These are phyloP conservation scores for Nannizziopsis barbatae DNA, from an alignment of 2,329 filamentous ascomycete species.

Conservation along the genomic window DNA sequence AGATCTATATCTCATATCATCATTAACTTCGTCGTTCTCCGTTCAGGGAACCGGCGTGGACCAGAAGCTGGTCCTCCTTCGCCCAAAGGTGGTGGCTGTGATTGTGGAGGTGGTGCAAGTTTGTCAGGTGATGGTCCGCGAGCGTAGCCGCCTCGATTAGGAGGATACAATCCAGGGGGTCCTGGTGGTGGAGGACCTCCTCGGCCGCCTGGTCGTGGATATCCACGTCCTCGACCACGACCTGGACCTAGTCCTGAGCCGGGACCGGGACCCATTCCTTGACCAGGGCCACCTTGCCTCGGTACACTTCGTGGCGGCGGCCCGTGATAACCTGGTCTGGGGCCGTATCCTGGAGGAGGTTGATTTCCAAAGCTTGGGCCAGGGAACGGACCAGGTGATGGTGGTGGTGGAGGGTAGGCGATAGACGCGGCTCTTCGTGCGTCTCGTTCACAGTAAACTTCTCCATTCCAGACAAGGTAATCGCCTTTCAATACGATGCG, in stretches of 20 bases:
- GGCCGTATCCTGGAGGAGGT: conserved; percentile 21
- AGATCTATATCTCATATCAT: conserved; percentile 30
- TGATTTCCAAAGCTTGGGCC: conserved; percentile 5
- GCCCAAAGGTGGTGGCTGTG: conserved; percentile 18
- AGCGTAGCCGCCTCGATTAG: background rate
- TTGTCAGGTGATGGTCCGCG: background rate
- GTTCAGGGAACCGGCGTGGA: conserved; percentile 36
- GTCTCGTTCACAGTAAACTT: conserved; percentile 76
- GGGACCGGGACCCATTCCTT: no score
- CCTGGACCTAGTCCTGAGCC: conserved; percentile 11
- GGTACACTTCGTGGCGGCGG: conserved; percentile 13
- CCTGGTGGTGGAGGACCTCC: conserved; percentile 12
- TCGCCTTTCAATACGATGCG: conserved; percentile 62
- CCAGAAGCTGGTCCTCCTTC: conserved; percentile 13
- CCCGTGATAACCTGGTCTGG: conserved; percentile 8
- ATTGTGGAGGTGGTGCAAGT: no score
- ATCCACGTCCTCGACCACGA: background rate
- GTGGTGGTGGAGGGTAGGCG: conserved; percentile 24
- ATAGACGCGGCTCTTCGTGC: conserved; percentile 49
- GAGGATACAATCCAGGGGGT: conserved; percentile 7
- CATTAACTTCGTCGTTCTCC: conserved; percentile 40
- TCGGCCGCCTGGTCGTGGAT: conserved; percentile 6
- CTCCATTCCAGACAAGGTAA: conserved; percentile 79
- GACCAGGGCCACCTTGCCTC: background rate
- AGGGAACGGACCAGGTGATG: conserved; percentile 14